These are phyloP conservation scores for Solidago caesia DNA, from an alignment of 129 eudicot species.

Conservation along the genomic window DNA sequence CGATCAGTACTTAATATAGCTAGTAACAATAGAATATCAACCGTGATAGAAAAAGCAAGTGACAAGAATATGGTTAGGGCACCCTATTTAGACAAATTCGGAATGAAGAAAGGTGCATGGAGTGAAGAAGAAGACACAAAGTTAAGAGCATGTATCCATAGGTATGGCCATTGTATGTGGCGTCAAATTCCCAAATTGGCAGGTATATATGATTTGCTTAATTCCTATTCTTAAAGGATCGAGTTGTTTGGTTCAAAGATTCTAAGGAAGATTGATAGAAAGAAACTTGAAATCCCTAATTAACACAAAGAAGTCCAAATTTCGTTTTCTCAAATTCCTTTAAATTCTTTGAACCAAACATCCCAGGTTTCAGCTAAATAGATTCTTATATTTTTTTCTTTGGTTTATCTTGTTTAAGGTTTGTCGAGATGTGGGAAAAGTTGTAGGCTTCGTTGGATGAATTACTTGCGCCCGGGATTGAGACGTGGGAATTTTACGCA, in stretches of 20 bases:
- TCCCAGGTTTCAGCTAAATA: not conserved
- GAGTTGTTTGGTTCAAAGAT: too few species aligned
- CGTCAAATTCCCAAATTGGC: too few species aligned
- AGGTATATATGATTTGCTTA: too few species aligned
- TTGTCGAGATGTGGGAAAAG: slow-evolving; percentile 43
- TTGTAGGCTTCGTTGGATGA: slow-evolving; percentile 45
- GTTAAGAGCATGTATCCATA: slow-evolving; percentile 19
- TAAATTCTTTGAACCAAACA: too few species aligned
- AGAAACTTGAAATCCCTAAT: not conserved
- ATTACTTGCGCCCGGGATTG: slow-evolving; percentile 29
- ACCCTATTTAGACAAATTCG: not conserved
- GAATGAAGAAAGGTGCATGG: too few species aligned
- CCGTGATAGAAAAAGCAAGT: too few species aligned
- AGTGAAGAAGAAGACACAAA: not conserved
- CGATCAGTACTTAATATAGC: too few species aligned
- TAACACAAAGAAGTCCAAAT: too few species aligned
- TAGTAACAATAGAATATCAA: too few species aligned
- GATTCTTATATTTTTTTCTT: not conserved
- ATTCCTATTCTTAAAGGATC: too few species aligned
- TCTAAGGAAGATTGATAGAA: too few species aligned
- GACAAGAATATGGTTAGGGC: slow-evolving; percentile 31
- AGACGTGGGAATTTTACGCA: slow-evolving; percentile 31
- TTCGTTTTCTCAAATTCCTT: too few species aligned
- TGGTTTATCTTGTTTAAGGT: slow-evolving; percentile 4
- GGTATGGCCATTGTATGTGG: slow-evolving; percentile 12